A percentile compares a stretch with the other conserved stretches of the same genome.
Conservation (phyloP, 441 rosid genomes). For the Populus hybrid region DNA sequence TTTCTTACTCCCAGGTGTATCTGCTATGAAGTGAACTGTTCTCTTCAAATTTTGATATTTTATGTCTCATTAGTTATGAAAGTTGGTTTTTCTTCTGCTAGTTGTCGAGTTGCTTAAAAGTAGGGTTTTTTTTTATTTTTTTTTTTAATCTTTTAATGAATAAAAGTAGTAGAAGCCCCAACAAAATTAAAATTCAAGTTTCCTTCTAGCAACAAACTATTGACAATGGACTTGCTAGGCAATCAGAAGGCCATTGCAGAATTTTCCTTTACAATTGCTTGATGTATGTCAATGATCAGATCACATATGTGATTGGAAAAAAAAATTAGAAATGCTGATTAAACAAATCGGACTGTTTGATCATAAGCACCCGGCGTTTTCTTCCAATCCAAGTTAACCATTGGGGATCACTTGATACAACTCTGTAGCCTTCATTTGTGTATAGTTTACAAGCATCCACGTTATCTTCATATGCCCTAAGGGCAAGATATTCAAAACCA, state of each 20-base stretch:
- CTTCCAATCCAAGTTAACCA: constrained; percentile 82
- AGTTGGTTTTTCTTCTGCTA: too few relatives aligned
- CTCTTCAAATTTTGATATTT: too few relatives aligned
- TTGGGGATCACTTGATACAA: constrained; percentile 51
- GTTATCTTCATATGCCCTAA: constrained; percentile 79
- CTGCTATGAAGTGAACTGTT: neutral
- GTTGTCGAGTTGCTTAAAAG: too few relatives aligned
- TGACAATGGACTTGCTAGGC: too few relatives aligned
- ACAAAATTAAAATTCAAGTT: too few relatives aligned
- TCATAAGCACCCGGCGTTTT: constrained; percentile 69
- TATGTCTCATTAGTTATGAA: too few relatives aligned
- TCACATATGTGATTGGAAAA: neutral
- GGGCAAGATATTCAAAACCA: constrained; percentile 58
- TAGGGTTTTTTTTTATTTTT: too few relatives aligned
- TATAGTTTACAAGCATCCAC: constrained; percentile 55
- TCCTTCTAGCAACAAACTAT: too few relatives aligned
- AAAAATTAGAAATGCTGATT: neutral
- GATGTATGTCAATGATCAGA: neutral
- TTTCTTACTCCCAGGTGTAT: neutral
- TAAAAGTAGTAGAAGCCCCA: too few relatives aligned
- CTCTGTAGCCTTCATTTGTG: constrained; percentile 61
- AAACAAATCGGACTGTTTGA: constrained; percentile 32
- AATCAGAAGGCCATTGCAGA: too few relatives aligned
- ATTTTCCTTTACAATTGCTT: too few relatives aligned
- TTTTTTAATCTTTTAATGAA: too few relatives aligned